These are phyloP conservation scores for Kwoniella heveanensis DNA, from an alignment of 768 basidiomycete species.

Conservation along the genomic window DNA sequence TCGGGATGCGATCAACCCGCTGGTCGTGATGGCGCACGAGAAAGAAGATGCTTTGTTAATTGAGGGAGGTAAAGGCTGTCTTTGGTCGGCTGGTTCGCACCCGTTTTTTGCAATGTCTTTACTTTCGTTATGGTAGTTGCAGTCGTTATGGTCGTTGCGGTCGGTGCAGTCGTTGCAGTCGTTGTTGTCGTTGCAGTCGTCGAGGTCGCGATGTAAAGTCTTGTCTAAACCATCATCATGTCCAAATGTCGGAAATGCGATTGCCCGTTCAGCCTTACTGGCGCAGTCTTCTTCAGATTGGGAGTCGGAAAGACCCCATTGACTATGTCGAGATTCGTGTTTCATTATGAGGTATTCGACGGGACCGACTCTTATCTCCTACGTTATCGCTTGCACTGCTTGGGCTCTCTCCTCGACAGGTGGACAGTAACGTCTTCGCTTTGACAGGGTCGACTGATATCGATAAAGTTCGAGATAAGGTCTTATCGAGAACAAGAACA, in stretches of 20 bases:
- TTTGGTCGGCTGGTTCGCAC: not conserved
- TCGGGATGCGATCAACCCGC: not conserved
- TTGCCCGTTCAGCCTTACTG: too few relatives aligned
- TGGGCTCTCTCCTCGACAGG: too few relatives aligned
- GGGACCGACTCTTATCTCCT: too few relatives aligned
- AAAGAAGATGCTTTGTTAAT: too few relatives aligned
- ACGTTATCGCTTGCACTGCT: too few relatives aligned
- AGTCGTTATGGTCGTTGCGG: conserved; percentile 15
- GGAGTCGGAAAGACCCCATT: not conserved
- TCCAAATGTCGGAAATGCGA: not conserved
- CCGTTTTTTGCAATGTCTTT: too few relatives aligned
- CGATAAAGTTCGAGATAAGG: too few relatives aligned
- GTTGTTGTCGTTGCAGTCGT: conserved; percentile 1
- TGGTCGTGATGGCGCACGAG: too few relatives aligned
- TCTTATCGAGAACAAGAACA: not conserved
- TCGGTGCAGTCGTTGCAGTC: conserved; percentile 4
- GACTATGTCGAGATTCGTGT: not conserved
- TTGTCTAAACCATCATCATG: not conserved
- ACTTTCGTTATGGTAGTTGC: conserved; percentile 1
- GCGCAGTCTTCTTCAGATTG: not conserved
- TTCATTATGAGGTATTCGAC: not conserved
- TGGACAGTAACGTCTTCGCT: too few relatives aligned
- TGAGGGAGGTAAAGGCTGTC: not conserved
- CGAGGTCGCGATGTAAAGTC: not conserved
- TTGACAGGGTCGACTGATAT: too few relatives aligned